A percentile compares a stretch with the other conserved stretches of the same genome.
phyloP scores from a whole-genome alignment of 371 early-diverging fungal genomes.

The Dichotomocladium elegans region DNA sequence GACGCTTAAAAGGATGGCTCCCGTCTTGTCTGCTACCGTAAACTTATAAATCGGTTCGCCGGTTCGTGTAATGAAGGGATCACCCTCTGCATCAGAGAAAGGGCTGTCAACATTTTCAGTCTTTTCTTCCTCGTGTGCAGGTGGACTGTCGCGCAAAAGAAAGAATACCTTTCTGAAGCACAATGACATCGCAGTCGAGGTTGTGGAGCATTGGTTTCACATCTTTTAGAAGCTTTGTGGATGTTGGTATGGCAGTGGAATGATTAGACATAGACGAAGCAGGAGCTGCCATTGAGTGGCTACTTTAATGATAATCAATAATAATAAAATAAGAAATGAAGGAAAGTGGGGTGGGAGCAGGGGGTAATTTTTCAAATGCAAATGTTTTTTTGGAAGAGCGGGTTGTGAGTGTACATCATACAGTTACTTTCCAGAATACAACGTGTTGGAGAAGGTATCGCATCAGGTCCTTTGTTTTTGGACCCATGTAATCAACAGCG shows the following conservation, averaged over 20 bases:
- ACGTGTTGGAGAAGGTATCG: constrained; percentile 17
- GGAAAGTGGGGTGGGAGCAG: too few species aligned
- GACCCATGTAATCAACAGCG: constrained; percentile 22
- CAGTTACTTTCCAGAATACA: constrained; percentile 38
- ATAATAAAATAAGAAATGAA: too few species aligned
- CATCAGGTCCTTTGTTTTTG: constrained; percentile 19
- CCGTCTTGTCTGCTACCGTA: constrained; percentile 54
- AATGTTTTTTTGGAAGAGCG: too few species aligned
- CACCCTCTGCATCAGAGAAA: constrained; percentile 11
- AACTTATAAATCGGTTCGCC: constrained; percentile 45
- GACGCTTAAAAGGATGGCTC: constrained; percentile 41
- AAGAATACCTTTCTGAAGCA: constrained; percentile 43
- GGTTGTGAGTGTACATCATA: too few species aligned
- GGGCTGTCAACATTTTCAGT: neutral
- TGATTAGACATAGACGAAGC: too few species aligned
- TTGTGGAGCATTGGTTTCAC: constrained; percentile 44
- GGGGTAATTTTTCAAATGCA: too few species aligned
- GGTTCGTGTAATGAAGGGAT: constrained; percentile 41
- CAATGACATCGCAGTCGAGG: constrained; percentile 56
- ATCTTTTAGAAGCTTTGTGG: constrained; percentile 35
- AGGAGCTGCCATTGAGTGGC: too few species aligned
- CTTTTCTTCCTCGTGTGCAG: neutral
- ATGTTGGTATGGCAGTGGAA: too few species aligned
- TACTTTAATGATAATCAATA: too few species aligned
- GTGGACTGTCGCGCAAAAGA: neutral